A percentile compares a stretch with the other conserved stretches of the same genome.
Evolutionary conservation across 768 basidiomycete genomes (phyloP).

Genomic region (Russula emetica): DNA sequence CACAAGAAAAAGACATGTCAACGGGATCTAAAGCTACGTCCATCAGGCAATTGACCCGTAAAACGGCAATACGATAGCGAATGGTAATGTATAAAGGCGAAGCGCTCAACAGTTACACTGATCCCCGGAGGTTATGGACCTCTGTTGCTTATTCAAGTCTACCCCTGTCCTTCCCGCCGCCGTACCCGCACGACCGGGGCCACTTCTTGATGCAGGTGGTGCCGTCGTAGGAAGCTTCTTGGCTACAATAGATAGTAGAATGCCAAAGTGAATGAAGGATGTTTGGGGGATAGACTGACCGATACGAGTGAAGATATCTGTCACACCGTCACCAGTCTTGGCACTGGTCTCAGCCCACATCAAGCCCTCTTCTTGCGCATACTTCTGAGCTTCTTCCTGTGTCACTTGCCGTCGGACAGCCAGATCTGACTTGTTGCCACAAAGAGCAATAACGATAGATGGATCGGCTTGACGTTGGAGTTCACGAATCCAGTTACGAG

Average conservation of each 20-base stretch:
- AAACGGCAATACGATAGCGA: conserved; percentile 11
- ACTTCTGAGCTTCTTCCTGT: conserved; percentile 87
- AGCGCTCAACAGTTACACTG: conserved; percentile 67
- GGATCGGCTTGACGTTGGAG: conserved; percentile 97
- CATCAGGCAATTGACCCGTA: conserved; percentile 8
- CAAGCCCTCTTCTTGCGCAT: conserved; percentile 85
- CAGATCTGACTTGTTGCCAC: conserved; percentile 93
- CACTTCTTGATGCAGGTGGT: conserved; percentile 58
- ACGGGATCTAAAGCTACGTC: conserved; percentile 18
- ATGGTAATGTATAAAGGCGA: conserved; percentile 6
- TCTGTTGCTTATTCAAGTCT: conserved; percentile 69
- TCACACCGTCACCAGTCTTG: conserved; percentile 82
- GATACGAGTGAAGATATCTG: conserved; percentile 81
- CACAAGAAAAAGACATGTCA: conserved; percentile 11
- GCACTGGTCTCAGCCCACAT: conserved; percentile 93
- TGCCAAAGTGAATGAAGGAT: not conserved
- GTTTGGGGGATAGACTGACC: conserved; percentile 45
- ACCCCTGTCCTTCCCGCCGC: conserved; percentile 57
- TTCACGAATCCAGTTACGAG: conserved; percentile 93
- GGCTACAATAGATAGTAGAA: conserved; percentile 42
- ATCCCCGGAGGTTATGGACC: conserved; percentile 53
- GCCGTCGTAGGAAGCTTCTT: conserved; percentile 86
- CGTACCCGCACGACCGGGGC: conserved; percentile 47
- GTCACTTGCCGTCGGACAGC: conserved; percentile 79
- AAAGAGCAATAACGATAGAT: conserved; percentile 91